These are phyloP conservation scores for Quercus robur DNA, from an alignment of 306 rosid species.

Conservation along the genomic window DNA sequence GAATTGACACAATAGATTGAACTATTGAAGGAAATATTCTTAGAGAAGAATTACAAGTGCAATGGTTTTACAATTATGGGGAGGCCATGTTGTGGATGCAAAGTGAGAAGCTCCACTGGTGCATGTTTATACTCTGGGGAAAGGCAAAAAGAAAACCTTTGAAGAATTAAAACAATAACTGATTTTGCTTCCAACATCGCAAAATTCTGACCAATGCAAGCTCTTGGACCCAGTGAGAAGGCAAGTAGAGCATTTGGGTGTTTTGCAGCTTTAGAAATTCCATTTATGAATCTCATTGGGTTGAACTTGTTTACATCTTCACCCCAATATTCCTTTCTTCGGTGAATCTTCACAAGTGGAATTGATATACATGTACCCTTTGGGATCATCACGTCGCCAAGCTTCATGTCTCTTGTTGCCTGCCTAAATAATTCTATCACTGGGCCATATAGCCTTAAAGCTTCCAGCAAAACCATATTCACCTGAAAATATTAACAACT, in stretches of 20 bases:
- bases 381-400: conserved; percentile 27
- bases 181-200: conserved; percentile 36
- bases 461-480: conserved; percentile 35
- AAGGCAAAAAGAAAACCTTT: conserved; percentile 29
- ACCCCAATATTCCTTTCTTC: conserved; percentile 30
- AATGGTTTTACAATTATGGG: conserved; percentile 23
- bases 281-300: conserved; percentile 37
- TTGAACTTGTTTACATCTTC: conserved; percentile 48
- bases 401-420: conserved; percentile 22
- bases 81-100: conserved; percentile 35
- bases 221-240: conserved; percentile 34
- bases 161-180: conserved; percentile 26
- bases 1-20: too few species aligned
- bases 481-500: neutral
- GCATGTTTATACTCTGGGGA: conserved; percentile 30
- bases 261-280: conserved; percentile 32
- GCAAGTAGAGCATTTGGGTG: conserved; percentile 33
- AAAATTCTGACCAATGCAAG: conserved; percentile 42
- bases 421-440: neutral
- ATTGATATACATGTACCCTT: conserved; percentile 14
- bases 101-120: conserved; percentile 14
- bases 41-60: neutral
- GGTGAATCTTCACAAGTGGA: conserved; percentile 20
- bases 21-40: too few species aligned
- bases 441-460: conserved; percentile 27